Conservation (phyloP, 2,329 filamentous ascomycete genomes). For the Pseudogymnoascus sp. region DNA sequence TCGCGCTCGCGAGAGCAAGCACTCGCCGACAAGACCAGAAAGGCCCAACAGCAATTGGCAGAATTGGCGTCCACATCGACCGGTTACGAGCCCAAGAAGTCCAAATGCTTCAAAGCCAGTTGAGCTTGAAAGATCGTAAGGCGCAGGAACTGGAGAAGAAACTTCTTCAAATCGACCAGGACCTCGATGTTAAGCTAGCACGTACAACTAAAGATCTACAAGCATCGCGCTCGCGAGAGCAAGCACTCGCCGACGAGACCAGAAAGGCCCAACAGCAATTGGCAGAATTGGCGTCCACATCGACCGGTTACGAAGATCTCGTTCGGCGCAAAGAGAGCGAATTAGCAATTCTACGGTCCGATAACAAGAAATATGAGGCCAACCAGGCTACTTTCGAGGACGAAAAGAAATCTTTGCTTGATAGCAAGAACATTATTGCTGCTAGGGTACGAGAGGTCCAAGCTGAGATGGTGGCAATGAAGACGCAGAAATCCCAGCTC, state of each 20-base stretch:
- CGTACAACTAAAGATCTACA: conserved; percentile 73
- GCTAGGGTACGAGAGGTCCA: conserved; percentile 73
- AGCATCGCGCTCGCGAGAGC: conserved; percentile 62
- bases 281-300: conserved; percentile 78
- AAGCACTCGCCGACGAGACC: conserved; percentile 72
- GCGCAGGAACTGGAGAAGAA: conserved; percentile 78
- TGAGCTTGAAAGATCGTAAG: conserved; percentile 83
- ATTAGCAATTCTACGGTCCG: conserved; percentile 71
- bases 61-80: conserved; percentile 87
- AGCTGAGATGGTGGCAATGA: conserved; percentile 79
- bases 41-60: conserved; percentile 75
- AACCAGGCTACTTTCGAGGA: conserved; percentile 72
- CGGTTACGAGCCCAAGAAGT: conserved; percentile 97
- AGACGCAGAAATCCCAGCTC: conserved; percentile 72
- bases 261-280: conserved; percentile 76
- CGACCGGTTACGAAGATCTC: conserved; percentile 90
- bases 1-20: conserved; percentile 68
- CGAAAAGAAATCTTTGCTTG: conserved; percentile 61
- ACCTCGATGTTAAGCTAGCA: conserved; percentile 77
- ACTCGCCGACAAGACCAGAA: conserved; percentile 69
- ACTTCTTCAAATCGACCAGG: conserved; percentile 76
- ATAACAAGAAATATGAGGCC: conserved; percentile 73
- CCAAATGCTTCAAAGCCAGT: conserved; percentile 83
- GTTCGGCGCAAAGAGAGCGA: conserved; percentile 93
- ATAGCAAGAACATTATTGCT: conserved; percentile 73